phyloP scores from a whole-genome alignment of 2,329 filamentous ascomycete genomes.

The Pochonia chlamydosporia region DNA sequence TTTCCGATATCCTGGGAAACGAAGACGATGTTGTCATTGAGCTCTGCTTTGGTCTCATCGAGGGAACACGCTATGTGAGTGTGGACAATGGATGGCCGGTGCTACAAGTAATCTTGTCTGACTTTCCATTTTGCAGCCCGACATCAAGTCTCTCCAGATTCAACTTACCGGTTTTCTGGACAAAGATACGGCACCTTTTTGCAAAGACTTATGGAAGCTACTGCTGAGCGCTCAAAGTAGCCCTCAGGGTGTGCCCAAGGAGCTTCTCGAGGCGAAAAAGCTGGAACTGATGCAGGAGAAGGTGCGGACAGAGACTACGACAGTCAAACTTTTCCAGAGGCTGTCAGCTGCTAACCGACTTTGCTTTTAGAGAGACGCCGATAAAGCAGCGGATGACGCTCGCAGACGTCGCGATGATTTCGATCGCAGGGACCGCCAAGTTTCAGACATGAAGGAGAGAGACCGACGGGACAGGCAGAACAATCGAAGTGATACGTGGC shows the following conservation, averaged over 20 bases:
- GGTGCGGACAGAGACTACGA: constrained; percentile 42
- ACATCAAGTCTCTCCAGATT: constrained; percentile 93
- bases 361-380: constrained; percentile 65
- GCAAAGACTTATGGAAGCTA: constrained; percentile 89
- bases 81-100: not conserved
- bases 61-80: constrained; percentile 66
- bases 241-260: constrained; percentile 86
- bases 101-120: no score
- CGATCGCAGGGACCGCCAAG: constrained; percentile 63
- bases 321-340: not conserved
- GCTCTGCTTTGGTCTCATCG: constrained; percentile 64
- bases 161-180: constrained; percentile 93
- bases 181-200: constrained; percentile 83
- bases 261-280: constrained; percentile 94
- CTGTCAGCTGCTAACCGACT: no score
- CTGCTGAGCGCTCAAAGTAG: constrained; percentile 85
- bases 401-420: constrained; percentile 66
- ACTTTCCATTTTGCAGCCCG: constrained; percentile 56
- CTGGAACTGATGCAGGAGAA: constrained; percentile 91
- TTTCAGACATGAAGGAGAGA: constrained; percentile 61
- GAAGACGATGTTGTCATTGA: constrained; percentile 97
- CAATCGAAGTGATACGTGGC: constrained; percentile 48
- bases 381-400: constrained; percentile 71
- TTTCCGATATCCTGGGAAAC: constrained; percentile 80
- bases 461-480: constrained; percentile 52